Evolutionary conservation across 805 yeast genomes (phyloP), one percentile per base, ranked within the genome.

Genomic region (Wickerhamia fluorescens): DNA sequence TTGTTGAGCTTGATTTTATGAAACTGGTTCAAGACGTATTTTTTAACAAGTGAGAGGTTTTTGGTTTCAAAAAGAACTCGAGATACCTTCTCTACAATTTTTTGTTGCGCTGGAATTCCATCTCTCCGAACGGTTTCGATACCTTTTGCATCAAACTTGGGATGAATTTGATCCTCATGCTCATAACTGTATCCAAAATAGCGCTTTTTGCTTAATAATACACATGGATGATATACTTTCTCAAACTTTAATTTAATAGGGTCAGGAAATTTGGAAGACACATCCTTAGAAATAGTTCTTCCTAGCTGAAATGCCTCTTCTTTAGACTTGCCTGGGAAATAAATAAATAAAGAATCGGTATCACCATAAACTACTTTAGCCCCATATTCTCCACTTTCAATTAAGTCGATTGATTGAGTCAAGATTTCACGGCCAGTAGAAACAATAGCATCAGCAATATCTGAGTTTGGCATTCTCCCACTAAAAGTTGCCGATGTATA

Each of bases 331-430:
- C 96, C 96, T 0, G 96, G 96, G 4, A 92, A 64, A 47, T 84
- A 81, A 3, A 92, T 88, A 65, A 92, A 92, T 31, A 92, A 53
- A 23, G 95, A 84, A 53, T 92, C 98, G 0, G 98, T 92, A 50
- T 92, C 98, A 4, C 98, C 97, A 50, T 92, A 92, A 0, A 89
- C 95, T 0, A 92, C 96, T 44, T 82, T 77, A 0, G 96, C 96
- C 2, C 87, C 87, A 84, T 87, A 84, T 14, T 62, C 47, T 3
- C 58, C 49, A 10, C 69, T 58, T 35, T 87, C 94, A 29, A 92
- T 88, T 27, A 68, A 45, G 2, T 68, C 68, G 16, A 86, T 77
- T 0, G 96, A 80, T 29, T 67, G 66, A 30, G 76, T 77, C 28
- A 92, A 57, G 0, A 86, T 80, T 52, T 89, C 96, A 30, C 97